phyloP scores from a whole-genome alignment of 768 basidiomycete species.

The Lentinula sp. region DNA sequence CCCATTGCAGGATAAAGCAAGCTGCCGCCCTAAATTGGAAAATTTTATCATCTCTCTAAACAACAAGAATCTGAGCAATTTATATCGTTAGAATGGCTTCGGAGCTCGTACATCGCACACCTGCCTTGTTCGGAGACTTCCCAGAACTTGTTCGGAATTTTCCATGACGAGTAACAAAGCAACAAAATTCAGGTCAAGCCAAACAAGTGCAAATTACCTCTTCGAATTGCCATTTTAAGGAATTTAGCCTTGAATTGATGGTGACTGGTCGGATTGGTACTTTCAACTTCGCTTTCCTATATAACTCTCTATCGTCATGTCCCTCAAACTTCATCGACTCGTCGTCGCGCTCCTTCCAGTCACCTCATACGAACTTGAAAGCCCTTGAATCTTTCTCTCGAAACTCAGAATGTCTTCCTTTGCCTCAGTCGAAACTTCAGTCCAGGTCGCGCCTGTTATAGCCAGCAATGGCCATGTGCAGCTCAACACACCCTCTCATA shows the following conservation, averaged over 20 bases:
- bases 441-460: conserved; percentile 15
- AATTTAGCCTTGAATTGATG: background rate
- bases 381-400: background rate
- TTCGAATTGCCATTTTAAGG: background rate
- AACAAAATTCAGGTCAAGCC: background rate
- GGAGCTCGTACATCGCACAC: background rate
- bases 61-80: too few relatives aligned
- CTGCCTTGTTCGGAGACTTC: background rate
- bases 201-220: background rate
- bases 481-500: background rate
- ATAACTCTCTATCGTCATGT: background rate
- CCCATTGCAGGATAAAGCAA: background rate
- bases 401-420: conserved; percentile 9
- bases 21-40: background rate
- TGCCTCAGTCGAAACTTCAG: conserved; percentile 11
- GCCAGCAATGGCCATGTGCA: conserved; percentile 4
- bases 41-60: background rate
- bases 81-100: too few relatives aligned
- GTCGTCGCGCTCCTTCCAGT: conserved; percentile 8
- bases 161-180: background rate
- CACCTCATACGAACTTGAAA: background rate
- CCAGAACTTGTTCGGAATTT: background rate
- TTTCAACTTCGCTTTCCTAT: background rate
- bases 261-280: background rate
- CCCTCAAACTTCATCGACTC: conserved; percentile 10